These are phyloP conservation scores for Aspergillus baeticus DNA, from an alignment of 495 filamentous ascomycete species.

Conservation along the genomic window DNA sequence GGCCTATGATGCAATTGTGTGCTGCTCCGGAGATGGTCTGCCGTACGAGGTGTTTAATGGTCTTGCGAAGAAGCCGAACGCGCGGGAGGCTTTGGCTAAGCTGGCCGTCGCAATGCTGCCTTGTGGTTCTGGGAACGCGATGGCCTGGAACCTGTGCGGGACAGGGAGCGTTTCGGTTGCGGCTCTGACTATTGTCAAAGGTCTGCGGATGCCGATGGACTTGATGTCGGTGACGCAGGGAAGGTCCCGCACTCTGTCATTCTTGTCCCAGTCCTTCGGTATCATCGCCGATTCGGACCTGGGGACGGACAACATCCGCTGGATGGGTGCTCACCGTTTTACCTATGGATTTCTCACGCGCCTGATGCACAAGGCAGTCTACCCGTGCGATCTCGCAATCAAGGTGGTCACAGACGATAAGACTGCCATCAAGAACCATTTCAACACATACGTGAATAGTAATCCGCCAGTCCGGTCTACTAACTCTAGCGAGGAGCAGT, in stretches of 20 bases:
- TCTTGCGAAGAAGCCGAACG: constrained; percentile 71
- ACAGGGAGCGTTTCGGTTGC: constrained; percentile 74
- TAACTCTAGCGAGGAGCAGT: constrained; percentile 24
- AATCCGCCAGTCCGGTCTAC: constrained; percentile 23
- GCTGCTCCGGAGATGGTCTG: constrained; percentile 89
- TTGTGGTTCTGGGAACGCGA: constrained; percentile 90
- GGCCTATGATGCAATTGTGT: constrained; percentile 77
- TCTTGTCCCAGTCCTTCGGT: constrained; percentile 87
- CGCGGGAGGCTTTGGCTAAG: constrained; percentile 67
- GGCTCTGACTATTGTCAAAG: constrained; percentile 81
- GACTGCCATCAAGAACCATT: constrained; percentile 69
- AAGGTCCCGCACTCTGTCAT: constrained; percentile 68
- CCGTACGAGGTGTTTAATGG: constrained; percentile 96
- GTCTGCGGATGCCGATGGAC: constrained; percentile 76
- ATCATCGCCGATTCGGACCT: constrained; percentile 89
- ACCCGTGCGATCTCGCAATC: constrained; percentile 85
- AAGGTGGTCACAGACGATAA: constrained; percentile 81
- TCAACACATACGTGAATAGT: constrained; percentile 49
- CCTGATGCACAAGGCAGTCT: constrained; percentile 68
- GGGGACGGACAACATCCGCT: constrained; percentile 84
- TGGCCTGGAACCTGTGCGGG: constrained; percentile 87
- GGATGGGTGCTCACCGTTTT: constrained; percentile 86
- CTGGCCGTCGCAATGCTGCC: constrained; percentile 89
- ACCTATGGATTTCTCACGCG: constrained; percentile 77
- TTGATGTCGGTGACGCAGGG: constrained; percentile 86